Conservation (phyloP, 176 grass and related monocot species). For the Sorghum bicolor region DNA sequence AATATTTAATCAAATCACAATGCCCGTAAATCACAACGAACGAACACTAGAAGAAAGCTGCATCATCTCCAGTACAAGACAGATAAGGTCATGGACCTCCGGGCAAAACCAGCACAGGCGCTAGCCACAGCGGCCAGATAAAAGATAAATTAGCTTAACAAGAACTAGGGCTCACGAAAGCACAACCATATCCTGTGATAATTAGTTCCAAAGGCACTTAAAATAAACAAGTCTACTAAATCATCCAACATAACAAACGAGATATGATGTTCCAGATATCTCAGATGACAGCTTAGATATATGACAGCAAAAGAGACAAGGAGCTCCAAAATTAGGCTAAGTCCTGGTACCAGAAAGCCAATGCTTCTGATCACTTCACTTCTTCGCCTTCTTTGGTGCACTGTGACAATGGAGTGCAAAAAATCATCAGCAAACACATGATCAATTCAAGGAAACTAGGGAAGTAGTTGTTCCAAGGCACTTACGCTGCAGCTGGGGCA, state of each 20-base stretch:
- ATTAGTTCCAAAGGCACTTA: background rate
- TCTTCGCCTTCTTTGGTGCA: background rate
- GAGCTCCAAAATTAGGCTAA: conserved; percentile 9
- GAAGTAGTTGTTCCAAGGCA: background rate
- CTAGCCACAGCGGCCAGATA: background rate
- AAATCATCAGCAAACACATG: background rate
- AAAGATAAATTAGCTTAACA: background rate
- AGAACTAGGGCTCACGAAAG: background rate
- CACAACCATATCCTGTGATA: background rate
- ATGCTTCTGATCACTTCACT: background rate
- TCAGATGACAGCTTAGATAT: background rate
- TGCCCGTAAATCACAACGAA: too few relatives aligned
- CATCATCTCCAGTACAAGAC: too few relatives aligned
- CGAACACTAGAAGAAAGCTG: too few relatives aligned
- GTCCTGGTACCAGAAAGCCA: background rate
- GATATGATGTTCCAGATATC: background rate
- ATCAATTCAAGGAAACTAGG: too few relatives aligned
- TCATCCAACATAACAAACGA: background rate
- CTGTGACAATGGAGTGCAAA: background rate
- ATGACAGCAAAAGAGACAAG: background rate
- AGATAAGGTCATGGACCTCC: background rate
- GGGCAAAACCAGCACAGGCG: background rate
- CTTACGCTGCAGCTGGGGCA: conserved; percentile 32
- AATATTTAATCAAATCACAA: too few relatives aligned
- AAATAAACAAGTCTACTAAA: background rate